phyloP scores from a whole-genome alignment of 2,329 filamentous ascomycete genomes.

The Calonectria pauciramosa region DNA sequence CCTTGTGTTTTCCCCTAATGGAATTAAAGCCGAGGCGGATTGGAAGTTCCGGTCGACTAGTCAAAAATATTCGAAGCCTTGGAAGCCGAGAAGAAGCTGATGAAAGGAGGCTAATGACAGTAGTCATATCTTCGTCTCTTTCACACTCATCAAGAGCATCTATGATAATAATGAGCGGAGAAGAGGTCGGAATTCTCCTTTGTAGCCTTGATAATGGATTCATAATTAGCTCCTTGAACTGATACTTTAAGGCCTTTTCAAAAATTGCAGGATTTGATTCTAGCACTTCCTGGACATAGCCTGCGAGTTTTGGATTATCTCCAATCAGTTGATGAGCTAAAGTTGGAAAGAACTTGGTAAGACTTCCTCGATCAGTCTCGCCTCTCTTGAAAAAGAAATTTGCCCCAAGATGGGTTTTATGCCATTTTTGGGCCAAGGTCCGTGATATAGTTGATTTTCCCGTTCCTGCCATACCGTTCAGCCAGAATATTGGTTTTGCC shows the following conservation, averaged over 20 bases:
- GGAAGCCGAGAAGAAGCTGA: background rate
- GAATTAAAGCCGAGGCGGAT: background rate
- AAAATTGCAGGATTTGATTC: constrained; percentile 48
- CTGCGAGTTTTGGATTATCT: constrained; percentile 45
- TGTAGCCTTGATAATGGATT: constrained; percentile 40
- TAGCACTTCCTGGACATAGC: constrained; percentile 46
- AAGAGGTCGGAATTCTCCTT: constrained; percentile 1
- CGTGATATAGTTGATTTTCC: constrained; percentile 48
- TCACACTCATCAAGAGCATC: constrained; percentile 51
- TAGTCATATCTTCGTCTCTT: constrained; percentile 47
- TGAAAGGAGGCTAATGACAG: background rate
- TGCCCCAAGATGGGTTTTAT: background rate
- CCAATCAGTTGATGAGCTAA: constrained; percentile 52
- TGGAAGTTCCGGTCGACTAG: background rate
- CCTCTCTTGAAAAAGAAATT: constrained; percentile 50
- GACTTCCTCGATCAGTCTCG: constrained; percentile 46
- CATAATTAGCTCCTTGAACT: constrained; percentile 57
- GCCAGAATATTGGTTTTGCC: constrained; percentile 50
- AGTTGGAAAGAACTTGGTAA: constrained; percentile 54
- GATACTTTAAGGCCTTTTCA: constrained; percentile 48
- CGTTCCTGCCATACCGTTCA: constrained; percentile 49
- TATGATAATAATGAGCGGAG: constrained; percentile 48
- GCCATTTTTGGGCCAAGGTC: constrained; percentile 53
- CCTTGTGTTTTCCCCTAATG: background rate
- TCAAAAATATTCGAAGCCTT: constrained; percentile 51